These are phyloP conservation scores for Huntiella abstrusa DNA, from an alignment of 2,329 filamentous ascomycete genomes.

Conservation along the genomic window DNA sequence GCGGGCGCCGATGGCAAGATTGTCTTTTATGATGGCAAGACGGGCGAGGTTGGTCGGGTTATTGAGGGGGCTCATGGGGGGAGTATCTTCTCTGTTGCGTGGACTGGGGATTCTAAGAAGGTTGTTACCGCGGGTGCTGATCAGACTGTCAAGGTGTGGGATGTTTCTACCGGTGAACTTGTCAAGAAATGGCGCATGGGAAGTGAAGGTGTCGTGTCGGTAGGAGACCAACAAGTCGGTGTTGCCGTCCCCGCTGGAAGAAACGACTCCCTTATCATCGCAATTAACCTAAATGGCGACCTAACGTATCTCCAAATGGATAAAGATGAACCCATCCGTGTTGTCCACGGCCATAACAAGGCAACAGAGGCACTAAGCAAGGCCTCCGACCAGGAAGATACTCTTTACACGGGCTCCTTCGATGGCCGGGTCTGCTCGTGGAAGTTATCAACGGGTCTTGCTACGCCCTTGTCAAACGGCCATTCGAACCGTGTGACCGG, in stretches of 20 bases:
- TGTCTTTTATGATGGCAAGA: slow-evolving; percentile 92
- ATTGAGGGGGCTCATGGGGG: slow-evolving; percentile 75
- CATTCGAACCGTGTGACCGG: slow-evolving; percentile 77
- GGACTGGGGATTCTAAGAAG: slow-evolving; percentile 68
- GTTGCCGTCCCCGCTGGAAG: slow-evolving; percentile 76
- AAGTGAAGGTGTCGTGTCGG: slow-evolving; percentile 47
- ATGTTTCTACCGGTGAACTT: slow-evolving; percentile 58
- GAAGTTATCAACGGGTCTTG: slow-evolving; percentile 54
- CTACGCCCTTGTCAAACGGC: slow-evolving; percentile 53
- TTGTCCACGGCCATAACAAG: slow-evolving; percentile 80
- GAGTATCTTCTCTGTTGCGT: slow-evolving; percentile 81
- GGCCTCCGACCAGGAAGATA: slow-evolving; percentile 23
- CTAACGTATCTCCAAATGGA: slow-evolving; percentile 73
- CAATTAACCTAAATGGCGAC: slow-evolving; percentile 71
- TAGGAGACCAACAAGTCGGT: slow-evolving; percentile 80
- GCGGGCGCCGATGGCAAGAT: slow-evolving; percentile 87
- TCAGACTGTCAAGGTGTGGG: slow-evolving; percentile 89
- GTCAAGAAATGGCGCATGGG: slow-evolving; percentile 75
- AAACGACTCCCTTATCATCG: slow-evolving; percentile 74
- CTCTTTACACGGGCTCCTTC: slow-evolving; percentile 68
- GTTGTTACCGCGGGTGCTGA: slow-evolving; percentile 88
- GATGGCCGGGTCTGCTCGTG: slow-evolving; percentile 76
- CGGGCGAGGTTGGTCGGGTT: slow-evolving; percentile 59
- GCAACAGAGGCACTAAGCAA: slow-evolving; percentile 55
- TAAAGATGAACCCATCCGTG: slow-evolving; percentile 44